Conservation (phyloP, 2,329 filamentous ascomycete species). For the Pseudofabraea citricarpa region DNA sequence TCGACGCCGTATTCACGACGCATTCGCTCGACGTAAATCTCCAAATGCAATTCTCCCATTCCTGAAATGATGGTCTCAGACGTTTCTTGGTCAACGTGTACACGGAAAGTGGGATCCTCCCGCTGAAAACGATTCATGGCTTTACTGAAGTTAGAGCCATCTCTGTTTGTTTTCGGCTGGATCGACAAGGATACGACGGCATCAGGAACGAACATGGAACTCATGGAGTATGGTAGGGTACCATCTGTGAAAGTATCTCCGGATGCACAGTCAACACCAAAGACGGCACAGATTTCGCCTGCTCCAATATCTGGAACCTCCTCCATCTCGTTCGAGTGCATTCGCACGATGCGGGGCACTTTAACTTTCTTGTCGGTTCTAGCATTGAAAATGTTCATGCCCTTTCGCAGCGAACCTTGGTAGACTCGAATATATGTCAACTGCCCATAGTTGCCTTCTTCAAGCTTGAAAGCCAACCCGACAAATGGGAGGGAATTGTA, state of each 20-base stretch:
- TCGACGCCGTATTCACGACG: constrained; percentile 95
- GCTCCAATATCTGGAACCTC: constrained; percentile 89
- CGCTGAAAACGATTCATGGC: constrained; percentile 98
- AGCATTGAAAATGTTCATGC: constrained; percentile 87
- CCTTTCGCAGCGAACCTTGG: constrained; percentile 86
- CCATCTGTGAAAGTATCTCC: constrained; percentile 98
- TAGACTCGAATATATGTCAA: constrained; percentile 98
- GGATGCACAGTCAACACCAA: constrained; percentile 95
- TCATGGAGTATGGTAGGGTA: constrained; percentile 87
- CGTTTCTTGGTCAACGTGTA: constrained; percentile 86
- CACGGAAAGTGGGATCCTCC: constrained; percentile 95
- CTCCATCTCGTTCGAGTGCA: constrained; percentile 99
- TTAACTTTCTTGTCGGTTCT: constrained; percentile 94
- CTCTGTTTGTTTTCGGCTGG: constrained; percentile 88
- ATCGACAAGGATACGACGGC: constrained; percentile 98
- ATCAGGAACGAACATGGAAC: constrained; percentile 96
- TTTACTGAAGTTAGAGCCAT: constrained; percentile 93
- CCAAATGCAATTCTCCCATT: constrained; percentile 95
- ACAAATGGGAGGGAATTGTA: constrained; percentile 94
- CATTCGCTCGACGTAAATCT: constrained; percentile 97
- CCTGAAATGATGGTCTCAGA: constrained; percentile 97
- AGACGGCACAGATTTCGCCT: constrained; percentile 97
- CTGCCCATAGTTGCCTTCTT: constrained; percentile 98
- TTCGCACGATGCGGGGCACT: constrained; percentile 93
- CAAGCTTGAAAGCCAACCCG: constrained; percentile 94